Evolutionary conservation across 768 basidiomycete genomes (phyloP).

Genomic region (Auricularia heimuer): DNA sequence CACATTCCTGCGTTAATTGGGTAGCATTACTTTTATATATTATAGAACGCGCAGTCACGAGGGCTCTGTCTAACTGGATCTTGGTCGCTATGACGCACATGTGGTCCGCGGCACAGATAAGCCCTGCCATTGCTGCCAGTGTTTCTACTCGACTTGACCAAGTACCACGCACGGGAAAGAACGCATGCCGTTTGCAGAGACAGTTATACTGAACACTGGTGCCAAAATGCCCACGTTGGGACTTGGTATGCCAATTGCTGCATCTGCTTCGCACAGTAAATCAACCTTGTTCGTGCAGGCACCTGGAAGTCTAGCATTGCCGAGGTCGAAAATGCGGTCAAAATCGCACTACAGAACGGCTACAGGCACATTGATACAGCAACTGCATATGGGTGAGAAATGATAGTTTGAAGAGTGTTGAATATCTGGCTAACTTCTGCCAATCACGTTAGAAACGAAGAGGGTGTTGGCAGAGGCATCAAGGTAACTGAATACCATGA

Average conservation of each 20-base stretch:
- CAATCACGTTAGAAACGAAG: constrained; percentile 41
- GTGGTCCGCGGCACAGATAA: too few species aligned
- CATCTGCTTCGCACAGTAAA: background rate
- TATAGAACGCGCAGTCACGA: too few species aligned
- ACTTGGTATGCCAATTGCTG: constrained; percentile 34
- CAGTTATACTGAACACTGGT: constrained; percentile 65
- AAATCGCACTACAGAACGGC: constrained; percentile 59
- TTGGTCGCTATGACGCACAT: too few species aligned
- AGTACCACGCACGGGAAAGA: background rate
- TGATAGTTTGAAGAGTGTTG: background rate
- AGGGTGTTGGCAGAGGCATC: constrained; percentile 75
- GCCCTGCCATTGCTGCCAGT: too few species aligned
- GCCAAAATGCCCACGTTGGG: constrained; percentile 67
- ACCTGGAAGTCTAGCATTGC: constrained; percentile 73
- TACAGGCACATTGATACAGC: constrained; percentile 71
- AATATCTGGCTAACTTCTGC: background rate
- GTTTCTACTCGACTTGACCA: background rate
- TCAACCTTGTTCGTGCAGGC: constrained; percentile 28
- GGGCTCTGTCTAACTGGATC: too few species aligned
- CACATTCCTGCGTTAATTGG: too few species aligned
- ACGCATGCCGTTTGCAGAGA: constrained; percentile 30
- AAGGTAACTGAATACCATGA: constrained; percentile 12
- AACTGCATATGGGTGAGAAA: constrained; percentile 37
- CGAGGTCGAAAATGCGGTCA: constrained; percentile 63
- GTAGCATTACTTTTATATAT: too few species aligned